Conservation (phyloP, 805 yeast species). For the Diddensiella caesifluorescens region DNA sequence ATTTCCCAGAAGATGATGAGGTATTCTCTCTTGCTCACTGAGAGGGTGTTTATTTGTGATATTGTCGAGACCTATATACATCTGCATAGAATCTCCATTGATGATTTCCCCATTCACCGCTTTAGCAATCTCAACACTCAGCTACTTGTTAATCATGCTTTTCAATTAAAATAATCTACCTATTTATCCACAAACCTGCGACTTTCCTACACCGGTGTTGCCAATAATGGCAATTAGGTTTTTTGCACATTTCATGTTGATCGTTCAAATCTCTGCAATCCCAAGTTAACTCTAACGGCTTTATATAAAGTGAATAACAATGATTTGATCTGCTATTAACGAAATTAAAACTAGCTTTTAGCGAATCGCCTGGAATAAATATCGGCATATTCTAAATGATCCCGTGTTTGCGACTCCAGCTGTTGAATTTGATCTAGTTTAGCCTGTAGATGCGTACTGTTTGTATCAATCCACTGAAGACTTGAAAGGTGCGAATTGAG, state of each 20-base stretch:
- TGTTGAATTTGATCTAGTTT: constrained; percentile 45
- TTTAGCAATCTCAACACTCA: constrained; percentile 73
- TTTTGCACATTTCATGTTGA: constrained; percentile 11
- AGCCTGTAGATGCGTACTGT: constrained; percentile 61
- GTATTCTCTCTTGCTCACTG: constrained; percentile 63
- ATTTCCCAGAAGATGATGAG: constrained; percentile 87
- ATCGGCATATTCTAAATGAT: too few species aligned
- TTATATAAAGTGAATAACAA: too few species aligned
- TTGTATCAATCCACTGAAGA: constrained; percentile 76
- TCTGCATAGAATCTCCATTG: constrained; percentile 97
- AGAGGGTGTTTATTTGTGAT: constrained; percentile 93
- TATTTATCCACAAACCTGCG: constrained; percentile 44
- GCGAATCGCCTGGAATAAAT: too few species aligned
- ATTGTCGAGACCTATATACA: constrained; percentile 64
- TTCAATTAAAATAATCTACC: constrained; percentile 1
- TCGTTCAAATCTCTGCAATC: not conserved
- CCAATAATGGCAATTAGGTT: constrained; percentile 71
- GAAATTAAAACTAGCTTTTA: too few species aligned
- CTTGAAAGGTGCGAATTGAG: constrained; percentile 87
- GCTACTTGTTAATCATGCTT: constrained; percentile 30
- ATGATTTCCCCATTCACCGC: constrained; percentile 80
- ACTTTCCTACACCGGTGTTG: constrained; percentile 95
- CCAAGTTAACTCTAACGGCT: too few species aligned
- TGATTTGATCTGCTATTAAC: too few species aligned
- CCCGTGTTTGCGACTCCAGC: constrained; percentile 2